phyloP scores from a whole-genome alignment of 2,329 filamentous ascomycete species.

The Hymenoscyphus salicellus region DNA sequence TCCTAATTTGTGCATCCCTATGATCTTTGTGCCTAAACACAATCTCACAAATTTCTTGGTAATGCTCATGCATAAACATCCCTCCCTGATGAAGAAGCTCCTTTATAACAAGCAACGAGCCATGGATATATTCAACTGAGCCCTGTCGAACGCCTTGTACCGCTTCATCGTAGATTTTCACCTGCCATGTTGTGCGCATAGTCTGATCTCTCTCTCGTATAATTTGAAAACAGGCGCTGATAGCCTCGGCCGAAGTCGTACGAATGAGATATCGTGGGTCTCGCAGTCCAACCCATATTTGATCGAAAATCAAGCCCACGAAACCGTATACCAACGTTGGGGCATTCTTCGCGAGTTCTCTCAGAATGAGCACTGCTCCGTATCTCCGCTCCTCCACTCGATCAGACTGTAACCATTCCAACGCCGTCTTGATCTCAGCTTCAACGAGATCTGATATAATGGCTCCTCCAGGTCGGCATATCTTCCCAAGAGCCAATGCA shows the following conservation, averaged over 20 bases:
- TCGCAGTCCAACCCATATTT: constrained; percentile 91
- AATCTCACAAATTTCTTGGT: constrained; percentile 87
- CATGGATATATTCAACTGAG: constrained; percentile 85
- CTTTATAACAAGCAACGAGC: constrained; percentile 88
- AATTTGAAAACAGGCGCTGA: constrained; percentile 93
- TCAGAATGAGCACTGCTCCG: constrained; percentile 84
- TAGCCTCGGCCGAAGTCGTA: constrained; percentile 85
- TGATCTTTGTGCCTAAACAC: constrained; percentile 92
- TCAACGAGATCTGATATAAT: constrained; percentile 94
- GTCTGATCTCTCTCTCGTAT: constrained; percentile 88
- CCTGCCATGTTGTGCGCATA: constrained; percentile 84
- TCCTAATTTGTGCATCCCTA: constrained; percentile 79
- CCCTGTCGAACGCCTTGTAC: constrained; percentile 74
- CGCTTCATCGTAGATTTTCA: constrained; percentile 84
- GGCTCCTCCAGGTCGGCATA: constrained; percentile 89
- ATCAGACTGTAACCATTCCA: constrained; percentile 96
- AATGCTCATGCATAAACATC: constrained; percentile 98
- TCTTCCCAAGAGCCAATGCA: constrained; percentile 80
- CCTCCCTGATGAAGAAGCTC: constrained; percentile 91
- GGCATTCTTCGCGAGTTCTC: constrained; percentile 87
- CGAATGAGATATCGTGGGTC: constrained; percentile 89
- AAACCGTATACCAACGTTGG: constrained; percentile 95
- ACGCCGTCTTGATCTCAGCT: constrained; percentile 90
- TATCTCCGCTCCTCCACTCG: constrained; percentile 90
- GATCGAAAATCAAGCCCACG: constrained; percentile 90